Percentiles rank a stretch among this genome's conserved stretches.
phyloP scores from a whole-genome alignment of 352 stramenopile genomes.

The Pythium monospermum region DNA sequence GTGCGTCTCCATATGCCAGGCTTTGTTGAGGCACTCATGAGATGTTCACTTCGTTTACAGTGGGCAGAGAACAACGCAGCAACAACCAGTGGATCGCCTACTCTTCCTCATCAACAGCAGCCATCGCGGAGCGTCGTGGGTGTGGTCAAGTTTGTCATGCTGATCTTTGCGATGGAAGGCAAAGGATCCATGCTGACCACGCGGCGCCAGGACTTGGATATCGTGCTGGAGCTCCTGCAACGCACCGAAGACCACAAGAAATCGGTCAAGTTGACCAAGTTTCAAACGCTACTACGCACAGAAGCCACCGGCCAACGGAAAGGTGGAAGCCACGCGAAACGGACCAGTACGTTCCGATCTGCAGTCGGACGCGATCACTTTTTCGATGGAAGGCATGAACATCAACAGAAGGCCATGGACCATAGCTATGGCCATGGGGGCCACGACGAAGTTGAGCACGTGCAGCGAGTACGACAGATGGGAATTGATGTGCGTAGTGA shows the following conservation, averaged over 20 bases:
- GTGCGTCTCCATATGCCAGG: slow-evolving; percentile 46
- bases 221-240: slow-evolving; percentile 43
- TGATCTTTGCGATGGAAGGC: slow-evolving; percentile 76
- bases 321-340: neutral
- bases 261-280: slow-evolving; percentile 35
- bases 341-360: neutral
- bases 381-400: too few relatives aligned
- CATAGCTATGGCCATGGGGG: too few relatives aligned
- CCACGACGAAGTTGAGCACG: too few relatives aligned
- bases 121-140: slow-evolving; percentile 21
- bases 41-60: slow-evolving; percentile 40
- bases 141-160: slow-evolving; percentile 66
- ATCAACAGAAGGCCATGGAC: too few relatives aligned
- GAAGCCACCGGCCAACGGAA: too few relatives aligned
- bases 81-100: neutral
- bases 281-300: slow-evolving; percentile 32
- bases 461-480: too few relatives aligned
- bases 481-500: too few relatives aligned
- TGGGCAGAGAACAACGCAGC: slow-evolving; percentile 26
- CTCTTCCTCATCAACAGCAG: too few relatives aligned
- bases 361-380: neutral
- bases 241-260: slow-evolving; percentile 36
- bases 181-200: slow-evolving; percentile 54
- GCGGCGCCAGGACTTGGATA: slow-evolving; percentile 45
- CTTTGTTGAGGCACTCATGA: slow-evolving; percentile 55